These are phyloP conservation scores for Stagonosporopsis tanaceti DNA, from an alignment of 2,329 filamentous ascomycete genomes.

Conservation along the genomic window DNA sequence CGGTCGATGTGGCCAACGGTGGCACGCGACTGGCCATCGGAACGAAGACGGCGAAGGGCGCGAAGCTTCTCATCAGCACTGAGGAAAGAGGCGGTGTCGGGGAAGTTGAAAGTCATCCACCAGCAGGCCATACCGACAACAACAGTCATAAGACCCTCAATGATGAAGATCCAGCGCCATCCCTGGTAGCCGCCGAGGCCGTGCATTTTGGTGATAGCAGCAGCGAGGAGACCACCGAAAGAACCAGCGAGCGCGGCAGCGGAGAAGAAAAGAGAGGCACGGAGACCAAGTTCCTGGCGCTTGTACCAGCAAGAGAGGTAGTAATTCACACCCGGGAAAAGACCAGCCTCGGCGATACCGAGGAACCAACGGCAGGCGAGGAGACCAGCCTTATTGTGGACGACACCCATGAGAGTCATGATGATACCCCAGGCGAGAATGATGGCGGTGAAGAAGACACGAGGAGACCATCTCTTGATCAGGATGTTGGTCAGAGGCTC, in stretches of 20 bases:
- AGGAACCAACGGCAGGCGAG: conserved; percentile 50
- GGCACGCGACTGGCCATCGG: conserved; percentile 72
- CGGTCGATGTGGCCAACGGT: conserved; percentile 57
- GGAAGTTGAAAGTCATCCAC: conserved; percentile 72
- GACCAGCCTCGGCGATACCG: conserved; percentile 49
- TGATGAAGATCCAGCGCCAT: conserved; percentile 53
- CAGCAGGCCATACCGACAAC: conserved; percentile 50
- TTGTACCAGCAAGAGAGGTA: conserved; percentile 66
- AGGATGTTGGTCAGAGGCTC: conserved; percentile 67
- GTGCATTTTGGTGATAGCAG: conserved; percentile 67
- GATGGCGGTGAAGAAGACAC: conserved; percentile 53
- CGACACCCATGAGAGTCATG: conserved; percentile 60
- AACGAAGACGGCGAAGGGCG: conserved; percentile 69
- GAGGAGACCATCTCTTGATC: conserved; percentile 66
- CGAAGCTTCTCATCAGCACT: conserved; percentile 61
- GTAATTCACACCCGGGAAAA: conserved; percentile 57
- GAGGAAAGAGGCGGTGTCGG: conserved; percentile 66
- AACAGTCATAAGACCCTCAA: conserved; percentile 49
- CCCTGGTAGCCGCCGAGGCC: conserved; percentile 56
- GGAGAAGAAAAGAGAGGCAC: conserved; percentile 67
- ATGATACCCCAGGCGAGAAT: conserved; percentile 59
- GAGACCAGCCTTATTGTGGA: conserved; percentile 49
- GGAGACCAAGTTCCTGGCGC: conserved; percentile 62
- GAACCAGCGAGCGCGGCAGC: conserved; percentile 66
- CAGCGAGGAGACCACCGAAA: conserved; percentile 68